Percentiles rank a stretch among this genome's conserved stretches.
Conservation (phyloP, 2,329 filamentous ascomycete species). For the Paracoccidioides brasiliensis region DNA sequence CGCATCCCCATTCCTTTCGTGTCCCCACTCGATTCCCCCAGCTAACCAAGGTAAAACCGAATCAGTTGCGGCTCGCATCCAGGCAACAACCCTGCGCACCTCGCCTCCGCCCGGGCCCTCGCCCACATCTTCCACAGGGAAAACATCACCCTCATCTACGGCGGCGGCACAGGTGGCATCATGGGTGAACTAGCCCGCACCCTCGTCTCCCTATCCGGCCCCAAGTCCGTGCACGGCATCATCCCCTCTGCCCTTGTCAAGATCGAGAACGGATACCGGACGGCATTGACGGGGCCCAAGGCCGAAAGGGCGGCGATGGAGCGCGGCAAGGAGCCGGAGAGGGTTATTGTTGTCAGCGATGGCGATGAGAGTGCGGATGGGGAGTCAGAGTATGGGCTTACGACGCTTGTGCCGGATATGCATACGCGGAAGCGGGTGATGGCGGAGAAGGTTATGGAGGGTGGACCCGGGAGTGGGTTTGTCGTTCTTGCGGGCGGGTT, state of each 20-base stretch:
- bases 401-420: conserved; percentile 88
- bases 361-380: conserved; percentile 14
- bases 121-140: conserved; percentile 60
- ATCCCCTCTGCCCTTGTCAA: conserved; percentile 76
- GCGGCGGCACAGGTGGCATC: conserved; percentile 82
- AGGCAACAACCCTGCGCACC: conserved; percentile 60
- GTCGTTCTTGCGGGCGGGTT: conserved; percentile 81
- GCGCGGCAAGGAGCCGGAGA: conserved; percentile 33
- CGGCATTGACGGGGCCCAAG: conserved; percentile 4
- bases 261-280: conserved; percentile 43
- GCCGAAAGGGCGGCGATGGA: neutral
- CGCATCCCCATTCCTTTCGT: neutral
- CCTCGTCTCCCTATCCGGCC: conserved; percentile 69
- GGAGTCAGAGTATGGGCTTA: conserved; percentile 54
- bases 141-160: conserved; percentile 79
- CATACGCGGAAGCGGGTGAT: conserved; percentile 91
- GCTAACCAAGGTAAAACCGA: conserved; percentile 5
- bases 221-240: conserved; percentile 75
- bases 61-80: conserved; percentile 63
- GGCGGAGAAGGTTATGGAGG: conserved; percentile 72
- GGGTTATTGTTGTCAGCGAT: conserved; percentile 45
- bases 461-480: conserved; percentile 75
- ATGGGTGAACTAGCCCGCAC: conserved; percentile 92
- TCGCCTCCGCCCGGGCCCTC: conserved; percentile 64
- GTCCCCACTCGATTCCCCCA: conserved; percentile 9